Evolutionary conservation across 352 stramenopile species (phyloP), one percentile per base, ranked within the genome.

Genomic region (Pythium periplocum): DNA sequence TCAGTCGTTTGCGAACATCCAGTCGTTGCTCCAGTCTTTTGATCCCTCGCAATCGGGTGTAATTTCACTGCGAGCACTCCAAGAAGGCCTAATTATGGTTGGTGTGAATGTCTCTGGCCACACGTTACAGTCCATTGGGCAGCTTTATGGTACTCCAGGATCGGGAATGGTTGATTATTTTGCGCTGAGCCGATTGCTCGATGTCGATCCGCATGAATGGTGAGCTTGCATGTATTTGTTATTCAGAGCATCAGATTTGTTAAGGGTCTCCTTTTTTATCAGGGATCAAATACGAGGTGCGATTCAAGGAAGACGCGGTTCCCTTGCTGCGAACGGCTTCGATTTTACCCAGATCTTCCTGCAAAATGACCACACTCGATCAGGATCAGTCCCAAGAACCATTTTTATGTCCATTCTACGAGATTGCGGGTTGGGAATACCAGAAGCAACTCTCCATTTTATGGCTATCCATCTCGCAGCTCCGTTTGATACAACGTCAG

Each of bases 81-180:
- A 88, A 37, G 71, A 85, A 36, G 69, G 68, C 7, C 59, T 88
- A 4, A 51, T 52, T 2, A 69, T 66, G 44, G 66, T 84, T 50
- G 73, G 78, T 2, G 64, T 88, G 1, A 61, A 70, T 4, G 42
- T 88, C 9, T 36, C 64, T 5, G 54, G 59, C 26, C 51, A 65
- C 7, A n/a, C 71, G 0, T 37, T 81, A 2, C 60, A 79, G 37
- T 55, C 34, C 9, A 69, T 86, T 33, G 53, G 57, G 12, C 69
- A 82, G 56, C 53, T 77, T 7, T 88, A 85, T 39, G 62, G 55
- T 5, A 61, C 69, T 4, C 61, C 61, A 12, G 60, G 61, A 1
- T 67, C 63, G 1, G 62, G 61, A 1, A 36, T 81, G n/a, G 54
- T 86, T n/a, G 71, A 88, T 56, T 88, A 88, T 48, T 35, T 66